phyloP scores from a whole-genome alignment of 164 flowering plant genomes.

The Brasenia schreberi region DNA sequence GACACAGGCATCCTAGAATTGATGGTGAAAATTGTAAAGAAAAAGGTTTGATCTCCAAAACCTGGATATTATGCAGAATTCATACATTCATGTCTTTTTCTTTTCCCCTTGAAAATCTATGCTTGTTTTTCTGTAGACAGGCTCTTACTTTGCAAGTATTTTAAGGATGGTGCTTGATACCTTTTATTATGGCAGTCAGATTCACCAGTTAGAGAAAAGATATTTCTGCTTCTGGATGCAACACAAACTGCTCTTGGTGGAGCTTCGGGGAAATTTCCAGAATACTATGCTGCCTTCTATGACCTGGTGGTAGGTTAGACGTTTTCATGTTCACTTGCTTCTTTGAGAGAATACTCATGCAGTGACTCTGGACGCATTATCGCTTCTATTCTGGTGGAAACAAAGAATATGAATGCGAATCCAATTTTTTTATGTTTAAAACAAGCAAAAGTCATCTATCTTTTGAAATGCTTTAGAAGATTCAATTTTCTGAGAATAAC shows the following conservation, averaged over 20 bases:
- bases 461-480: too few species aligned
- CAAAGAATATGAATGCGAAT: too few species aligned
- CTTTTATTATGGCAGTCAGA: constrained; percentile 41
- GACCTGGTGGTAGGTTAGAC: constrained; percentile 81
- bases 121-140: neutral
- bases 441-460: too few species aligned
- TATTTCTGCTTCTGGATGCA: constrained; percentile 92
- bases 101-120: neutral
- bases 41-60: constrained; percentile 45
- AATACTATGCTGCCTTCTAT: constrained; percentile 75
- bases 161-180: neutral
- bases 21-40: constrained; percentile 94
- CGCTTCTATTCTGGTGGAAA: too few species aligned
- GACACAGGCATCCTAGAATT: constrained; percentile 60
- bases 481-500: too few species aligned
- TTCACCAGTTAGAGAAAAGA: constrained; percentile 69
- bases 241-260: constrained; percentile 96
- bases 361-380: too few species aligned
- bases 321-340: too few species aligned
- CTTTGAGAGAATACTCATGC: too few species aligned
- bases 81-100: neutral
- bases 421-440: too few species aligned
- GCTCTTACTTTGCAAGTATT: neutral
- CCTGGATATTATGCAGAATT: neutral
- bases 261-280: constrained; percentile 83